Percentiles rank a stretch among this genome's conserved stretches.
Evolutionary conservation across 2,329 filamentous ascomycete species (phyloP).

Genomic region (Zasmidium angulare): DNA sequence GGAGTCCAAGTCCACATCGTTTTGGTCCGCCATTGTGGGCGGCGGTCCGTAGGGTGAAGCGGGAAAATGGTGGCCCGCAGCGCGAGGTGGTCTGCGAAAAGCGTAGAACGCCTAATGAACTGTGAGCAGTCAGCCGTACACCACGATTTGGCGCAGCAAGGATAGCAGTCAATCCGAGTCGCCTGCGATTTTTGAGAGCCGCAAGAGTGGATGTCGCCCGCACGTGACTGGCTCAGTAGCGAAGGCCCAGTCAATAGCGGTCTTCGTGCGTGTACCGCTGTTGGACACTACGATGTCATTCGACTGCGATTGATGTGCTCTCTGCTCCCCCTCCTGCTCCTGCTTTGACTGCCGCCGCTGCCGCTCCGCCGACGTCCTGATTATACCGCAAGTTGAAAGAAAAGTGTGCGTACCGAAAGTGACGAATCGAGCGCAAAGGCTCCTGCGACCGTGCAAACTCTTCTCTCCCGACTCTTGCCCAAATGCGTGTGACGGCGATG

Average conservation of each 20-base stretch:
- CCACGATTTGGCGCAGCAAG: not conserved
- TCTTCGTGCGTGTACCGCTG: not conserved
- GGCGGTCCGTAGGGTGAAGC: slow-evolving; percentile 12
- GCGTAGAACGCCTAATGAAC: slow-evolving; percentile 19
- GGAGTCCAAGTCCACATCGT: slow-evolving; percentile 97
- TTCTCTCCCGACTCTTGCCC: slow-evolving; percentile 13
- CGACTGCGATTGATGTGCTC: not conserved
- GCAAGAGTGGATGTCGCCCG: not conserved
- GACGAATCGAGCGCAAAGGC: slow-evolving; percentile 33
- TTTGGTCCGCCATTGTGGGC: slow-evolving; percentile 67
- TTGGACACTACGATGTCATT: not conserved
- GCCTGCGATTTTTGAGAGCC: not conserved
- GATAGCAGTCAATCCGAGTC: not conserved
- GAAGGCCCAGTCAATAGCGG: not conserved
- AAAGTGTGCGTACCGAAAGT: slow-evolving; percentile 29
- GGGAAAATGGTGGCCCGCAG: slow-evolving; percentile 15
- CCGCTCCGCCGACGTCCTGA: not conserved
- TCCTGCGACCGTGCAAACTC: slow-evolving; percentile 21
- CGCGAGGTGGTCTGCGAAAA: slow-evolving; percentile 12
- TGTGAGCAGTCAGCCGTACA: slow-evolving; percentile 14
- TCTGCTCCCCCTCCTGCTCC: not conserved
- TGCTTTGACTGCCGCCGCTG: not conserved
- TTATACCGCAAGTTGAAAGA: not conserved
- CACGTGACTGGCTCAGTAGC: not conserved
- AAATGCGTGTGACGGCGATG: slow-evolving; percentile 1